phyloP scores from a whole-genome alignment of 1,284 basidiomycete genomes.

The Entoloma clypeatum region DNA sequence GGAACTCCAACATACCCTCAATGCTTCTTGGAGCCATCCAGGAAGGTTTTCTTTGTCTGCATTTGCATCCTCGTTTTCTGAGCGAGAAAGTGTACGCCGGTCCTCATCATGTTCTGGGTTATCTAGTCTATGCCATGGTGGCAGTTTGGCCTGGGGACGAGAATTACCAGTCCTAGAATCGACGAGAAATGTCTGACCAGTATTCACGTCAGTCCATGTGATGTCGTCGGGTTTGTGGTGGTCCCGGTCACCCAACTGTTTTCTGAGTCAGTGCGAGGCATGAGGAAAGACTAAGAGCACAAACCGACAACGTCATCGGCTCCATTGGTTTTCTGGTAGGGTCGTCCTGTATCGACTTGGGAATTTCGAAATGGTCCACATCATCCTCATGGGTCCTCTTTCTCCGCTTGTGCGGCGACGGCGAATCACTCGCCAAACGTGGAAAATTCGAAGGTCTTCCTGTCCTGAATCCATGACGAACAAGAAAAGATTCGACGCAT shows the following conservation, averaged over 20 bases:
- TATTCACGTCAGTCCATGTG: conserved; percentile 59
- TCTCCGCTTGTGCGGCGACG: conserved; percentile 41
- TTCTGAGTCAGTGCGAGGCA: conserved; percentile 4
- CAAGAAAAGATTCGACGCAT: conserved; percentile 63
- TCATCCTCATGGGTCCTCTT: conserved; percentile 22
- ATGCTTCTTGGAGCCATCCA: conserved; percentile 32
- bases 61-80: conserved; percentile 11
- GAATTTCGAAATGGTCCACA: neutral
- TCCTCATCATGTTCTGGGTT: conserved; percentile 4
- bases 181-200: conserved; percentile 65
- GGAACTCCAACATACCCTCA: conserved; percentile 24
- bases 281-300: conserved; percentile 9
- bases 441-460: conserved; percentile 18
- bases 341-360: too few species aligned
- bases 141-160: conserved; percentile 33
- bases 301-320: conserved; percentile 6
- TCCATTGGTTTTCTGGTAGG: too few species aligned
- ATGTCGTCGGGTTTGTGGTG: conserved; percentile 35
- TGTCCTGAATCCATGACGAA: conserved; percentile 54
- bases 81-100: conserved; percentile 25
- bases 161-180: conserved; percentile 65
- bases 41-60: conserved; percentile 19
- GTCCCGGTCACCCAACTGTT: conserved; percentile 10
- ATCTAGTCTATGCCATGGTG: conserved; percentile 11
- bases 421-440: conserved; percentile 8